phyloP scores from a whole-genome alignment of 2,329 filamentous ascomycete species.

The Claviceps sp. region DNA sequence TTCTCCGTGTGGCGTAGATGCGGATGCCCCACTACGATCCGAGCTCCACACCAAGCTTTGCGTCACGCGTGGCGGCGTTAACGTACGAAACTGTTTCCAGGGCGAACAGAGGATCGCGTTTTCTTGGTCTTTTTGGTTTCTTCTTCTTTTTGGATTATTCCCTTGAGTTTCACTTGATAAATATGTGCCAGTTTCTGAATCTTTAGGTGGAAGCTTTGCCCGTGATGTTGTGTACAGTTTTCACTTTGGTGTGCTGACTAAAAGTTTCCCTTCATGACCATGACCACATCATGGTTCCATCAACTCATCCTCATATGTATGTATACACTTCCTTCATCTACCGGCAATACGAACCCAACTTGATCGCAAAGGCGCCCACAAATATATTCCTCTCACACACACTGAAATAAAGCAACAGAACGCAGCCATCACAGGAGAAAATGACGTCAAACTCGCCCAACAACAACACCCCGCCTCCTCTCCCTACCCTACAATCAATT shows the following conservation, averaged over 20 bases:
- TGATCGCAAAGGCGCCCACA: not conserved
- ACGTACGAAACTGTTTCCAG: not conserved
- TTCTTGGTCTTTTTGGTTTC: not conserved
- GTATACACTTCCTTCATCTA: not conserved
- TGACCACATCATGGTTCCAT: not conserved
- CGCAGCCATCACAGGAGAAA: not conserved
- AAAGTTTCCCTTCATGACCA: not conserved
- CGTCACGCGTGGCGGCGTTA: too few species aligned
- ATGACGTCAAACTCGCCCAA: constrained; percentile 1
- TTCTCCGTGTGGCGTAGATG: not conserved
- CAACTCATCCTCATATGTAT: too few species aligned
- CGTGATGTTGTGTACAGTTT: not conserved
- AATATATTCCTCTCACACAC: too few species aligned
- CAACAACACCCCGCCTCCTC: constrained; percentile 9
- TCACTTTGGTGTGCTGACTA: constrained; percentile 1
- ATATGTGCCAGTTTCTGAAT: not conserved
- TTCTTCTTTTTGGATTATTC: not conserved
- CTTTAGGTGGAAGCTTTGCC: not conserved
- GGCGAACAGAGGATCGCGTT: not conserved
- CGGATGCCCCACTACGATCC: not conserved
- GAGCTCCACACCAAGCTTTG: not conserved
- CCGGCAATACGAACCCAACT: not conserved
- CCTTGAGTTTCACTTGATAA: too few species aligned
- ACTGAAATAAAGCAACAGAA: not conserved
- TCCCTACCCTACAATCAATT: constrained; percentile 31